Base-by-base conservation (phyloP, 2,329 filamentous ascomycete species). In the Arthroderma sp. region DNA sequence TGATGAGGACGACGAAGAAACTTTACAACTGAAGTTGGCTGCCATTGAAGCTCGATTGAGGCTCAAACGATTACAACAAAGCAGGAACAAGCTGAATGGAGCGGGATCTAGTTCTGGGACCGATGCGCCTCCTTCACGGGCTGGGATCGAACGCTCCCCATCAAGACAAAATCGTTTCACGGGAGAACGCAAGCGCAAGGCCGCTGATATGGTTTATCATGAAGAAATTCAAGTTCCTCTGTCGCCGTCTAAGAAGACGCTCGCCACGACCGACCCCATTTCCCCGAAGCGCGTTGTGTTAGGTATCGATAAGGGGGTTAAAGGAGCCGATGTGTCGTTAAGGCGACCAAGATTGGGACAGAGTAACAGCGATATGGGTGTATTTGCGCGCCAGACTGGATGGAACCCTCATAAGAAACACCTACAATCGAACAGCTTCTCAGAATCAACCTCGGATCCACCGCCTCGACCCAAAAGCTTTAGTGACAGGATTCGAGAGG, bases 241-340 rank as follows among this genome's bases (percentile, higher is more conserved):
- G 0, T 83, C 89, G 4, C 81, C 78, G 1, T 73, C 66, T 62
- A 77, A 67, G 53, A 69, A 54, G 64, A 71, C 60, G 36, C 62
- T 68, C 9, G 58, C 64, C 1, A 58, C 70, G 1, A 57, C 68
- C 10, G 68, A 75, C 9, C 80, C 78, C 32, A 77, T 73, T 28
- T 95, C 88, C 1, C 89, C 91, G 1, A 82, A 82, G 43, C 74
- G 88, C 48, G 76, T 91, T 9, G 65, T 86, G 11, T 63, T 96
- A 10, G 89, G 91, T 4, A 93, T 96, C 50, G 88, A 94, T 64
- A 93, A 94, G 60, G 87, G 86, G 1, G 68, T 88, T 32, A 82
- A 73, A 54, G 87, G 82, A 1, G 77, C 77, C 47, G 86, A 95
- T 55, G 73, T 96, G 30, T 95, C 88, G 3, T 67, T 96, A 29